Evolutionary conservation across 2,329 filamentous ascomycete species (phyloP).

Genomic region (Periconia digitata): DNA sequence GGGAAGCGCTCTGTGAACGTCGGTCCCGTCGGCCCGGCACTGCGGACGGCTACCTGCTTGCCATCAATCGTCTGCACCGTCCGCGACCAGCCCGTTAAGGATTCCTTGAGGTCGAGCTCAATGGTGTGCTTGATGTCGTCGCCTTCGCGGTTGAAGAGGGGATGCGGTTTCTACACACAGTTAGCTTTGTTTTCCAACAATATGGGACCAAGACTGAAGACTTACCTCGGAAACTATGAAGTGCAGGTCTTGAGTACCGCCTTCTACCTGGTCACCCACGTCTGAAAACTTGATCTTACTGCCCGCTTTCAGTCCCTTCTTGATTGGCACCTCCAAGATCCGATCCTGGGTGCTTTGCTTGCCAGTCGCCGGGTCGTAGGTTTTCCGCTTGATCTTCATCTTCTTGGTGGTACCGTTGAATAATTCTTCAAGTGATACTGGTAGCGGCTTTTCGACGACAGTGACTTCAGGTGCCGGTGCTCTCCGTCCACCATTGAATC

Average conservation of each 20-base stretch:
- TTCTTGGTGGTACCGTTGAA: conserved; percentile 89
- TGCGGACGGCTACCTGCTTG: conserved; percentile 77
- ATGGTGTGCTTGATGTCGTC: conserved; percentile 82
- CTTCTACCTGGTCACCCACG: conserved; percentile 97
- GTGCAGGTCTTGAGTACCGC: conserved; percentile 91
- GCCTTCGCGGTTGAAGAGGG: conserved; percentile 80
- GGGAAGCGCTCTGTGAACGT: conserved; percentile 82
- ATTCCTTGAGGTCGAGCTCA: conserved; percentile 87
- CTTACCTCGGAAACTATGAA: conserved; percentile 93
- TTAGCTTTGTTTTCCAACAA: neutral
- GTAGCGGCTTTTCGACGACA: conserved; percentile 82
- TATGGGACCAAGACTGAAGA: conserved; percentile 1
- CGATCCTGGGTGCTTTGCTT: conserved; percentile 87
- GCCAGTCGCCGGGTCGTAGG: conserved; percentile 75
- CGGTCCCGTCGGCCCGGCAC: conserved; percentile 81
- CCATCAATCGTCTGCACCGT: conserved; percentile 94
- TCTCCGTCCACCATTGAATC: conserved; percentile 44
- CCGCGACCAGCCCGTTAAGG: conserved; percentile 87
- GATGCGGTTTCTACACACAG: conserved; percentile 73
- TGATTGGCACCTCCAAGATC: conserved; percentile 92
- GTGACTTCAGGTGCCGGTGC: conserved; percentile 78
- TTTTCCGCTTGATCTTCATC: conserved; percentile 97
- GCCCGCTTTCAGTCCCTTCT: conserved; percentile 91
- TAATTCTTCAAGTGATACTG: conserved; percentile 83
- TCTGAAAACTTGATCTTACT: conserved; percentile 98